Conservation (phyloP, 208 protist species). For the Crithidia sp. region DNA sequence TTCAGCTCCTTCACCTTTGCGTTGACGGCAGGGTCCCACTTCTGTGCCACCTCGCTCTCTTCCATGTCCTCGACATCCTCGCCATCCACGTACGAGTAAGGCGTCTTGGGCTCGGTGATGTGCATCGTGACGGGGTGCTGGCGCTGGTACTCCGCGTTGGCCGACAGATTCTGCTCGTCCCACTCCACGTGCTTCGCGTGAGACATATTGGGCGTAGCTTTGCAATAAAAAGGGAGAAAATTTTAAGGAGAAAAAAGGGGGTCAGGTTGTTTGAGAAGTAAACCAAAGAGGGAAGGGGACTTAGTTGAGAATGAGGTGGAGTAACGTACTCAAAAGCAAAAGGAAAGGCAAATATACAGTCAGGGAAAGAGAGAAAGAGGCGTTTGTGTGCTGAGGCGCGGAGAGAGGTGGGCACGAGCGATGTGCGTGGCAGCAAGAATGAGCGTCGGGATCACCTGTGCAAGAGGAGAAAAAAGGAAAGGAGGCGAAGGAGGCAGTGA, state of each 20-base stretch:
- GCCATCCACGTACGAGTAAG: constrained; percentile 59
- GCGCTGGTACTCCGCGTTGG: constrained; percentile 84
- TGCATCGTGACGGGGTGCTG: constrained; percentile 85
- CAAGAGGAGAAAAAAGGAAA: too few relatives aligned
- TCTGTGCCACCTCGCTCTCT: constrained; percentile 21
- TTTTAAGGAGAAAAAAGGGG: background rate
- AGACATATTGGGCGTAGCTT: constrained; percentile 22
- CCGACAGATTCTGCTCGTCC: constrained; percentile 84
- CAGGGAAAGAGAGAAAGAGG: too few relatives aligned
- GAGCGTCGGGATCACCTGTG: too few relatives aligned
- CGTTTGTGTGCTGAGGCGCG: too few relatives aligned
- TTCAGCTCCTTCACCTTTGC: constrained; percentile 63
- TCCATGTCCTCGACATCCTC: constrained; percentile 48
- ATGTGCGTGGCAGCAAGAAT: too few relatives aligned
- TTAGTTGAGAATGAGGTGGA: too few relatives aligned
- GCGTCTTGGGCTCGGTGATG: constrained; percentile 90
- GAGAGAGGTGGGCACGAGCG: too few relatives aligned
- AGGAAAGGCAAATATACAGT: too few relatives aligned
- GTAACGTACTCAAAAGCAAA: too few relatives aligned
- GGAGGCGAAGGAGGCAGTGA: too few relatives aligned
- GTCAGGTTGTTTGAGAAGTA: background rate
- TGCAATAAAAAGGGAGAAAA: background rate
- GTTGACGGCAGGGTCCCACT: constrained; percentile 81
- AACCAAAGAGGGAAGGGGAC: too few relatives aligned
- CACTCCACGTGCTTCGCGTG: constrained; percentile 57